phyloP scores from a whole-genome alignment of 1,284 basidiomycete genomes.

The Phylloporus sp. region DNA sequence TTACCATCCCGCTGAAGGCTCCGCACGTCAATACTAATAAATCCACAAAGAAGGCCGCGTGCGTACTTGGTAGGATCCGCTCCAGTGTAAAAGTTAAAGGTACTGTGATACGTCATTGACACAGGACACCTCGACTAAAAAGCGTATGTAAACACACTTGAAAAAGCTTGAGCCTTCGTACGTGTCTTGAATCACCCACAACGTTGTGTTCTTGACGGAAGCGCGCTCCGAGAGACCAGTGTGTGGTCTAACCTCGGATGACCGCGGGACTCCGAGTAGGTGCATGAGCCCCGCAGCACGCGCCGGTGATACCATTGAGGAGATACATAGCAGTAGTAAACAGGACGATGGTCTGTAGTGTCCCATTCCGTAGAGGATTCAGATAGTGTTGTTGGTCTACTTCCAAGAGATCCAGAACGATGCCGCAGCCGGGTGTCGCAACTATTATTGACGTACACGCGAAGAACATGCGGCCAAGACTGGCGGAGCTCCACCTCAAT shows the following conservation, averaged over 20 bases:
- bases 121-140: background rate
- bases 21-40: constrained; percentile 17
- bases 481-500: background rate
- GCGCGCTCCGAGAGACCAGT: constrained; percentile 23
- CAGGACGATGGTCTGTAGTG: constrained; percentile 10
- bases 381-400: constrained; percentile 6
- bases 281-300: constrained; percentile 17
- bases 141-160: constrained; percentile 45
- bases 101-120: constrained; percentile 34
- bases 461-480: constrained; percentile 24
- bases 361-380: constrained; percentile 23
- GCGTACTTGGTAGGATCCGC: constrained; percentile 63
- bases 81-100: constrained; percentile 61
- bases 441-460: constrained; percentile 23
- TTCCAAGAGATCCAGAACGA: constrained; percentile 7
- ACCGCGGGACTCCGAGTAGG: constrained; percentile 5
- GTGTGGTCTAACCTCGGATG: constrained; percentile 2
- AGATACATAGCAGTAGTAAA: constrained; percentile 17
- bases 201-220: constrained; percentile 49
- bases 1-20: constrained; percentile 58
- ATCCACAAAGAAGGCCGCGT: constrained; percentile 2
- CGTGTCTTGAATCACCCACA: constrained; percentile 61
- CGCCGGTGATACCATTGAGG: constrained; percentile 15
- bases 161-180: constrained; percentile 58
- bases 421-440: constrained; percentile 23